A percentile compares a stretch with the other conserved stretches of the same genome.
phyloP scores from a whole-genome alignment of 2,329 filamentous ascomycete genomes.

The Cryoendolithus antarcticus region DNA sequence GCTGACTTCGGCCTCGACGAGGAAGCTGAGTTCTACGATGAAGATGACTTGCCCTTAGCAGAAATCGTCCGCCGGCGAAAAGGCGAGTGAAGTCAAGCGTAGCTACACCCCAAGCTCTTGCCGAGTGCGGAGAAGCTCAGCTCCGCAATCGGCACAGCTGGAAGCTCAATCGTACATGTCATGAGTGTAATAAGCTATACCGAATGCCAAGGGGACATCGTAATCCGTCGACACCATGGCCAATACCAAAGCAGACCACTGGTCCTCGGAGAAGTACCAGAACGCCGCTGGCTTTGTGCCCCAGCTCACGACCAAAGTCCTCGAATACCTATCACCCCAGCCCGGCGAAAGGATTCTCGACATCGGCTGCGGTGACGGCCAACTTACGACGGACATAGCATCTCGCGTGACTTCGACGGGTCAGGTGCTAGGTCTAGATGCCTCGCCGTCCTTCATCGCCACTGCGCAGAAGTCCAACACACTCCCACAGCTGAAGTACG shows the following conservation, averaged over 20 bases:
- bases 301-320: constrained; percentile 26
- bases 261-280: constrained; percentile 22
- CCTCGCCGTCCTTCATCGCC: constrained; percentile 28
- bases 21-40: constrained; percentile 54
- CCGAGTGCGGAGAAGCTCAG: constrained; percentile 1
- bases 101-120: background rate
- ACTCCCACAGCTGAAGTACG: constrained; percentile 16
- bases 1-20: constrained; percentile 72
- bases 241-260: constrained; percentile 16
- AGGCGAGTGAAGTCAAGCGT: background rate
- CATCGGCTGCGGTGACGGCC: constrained; percentile 29
- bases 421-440: constrained; percentile 27
- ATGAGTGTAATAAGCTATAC: too few species aligned
- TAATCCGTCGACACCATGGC: background rate
- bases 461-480: constrained; percentile 18
- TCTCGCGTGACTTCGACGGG: constrained; percentile 11
- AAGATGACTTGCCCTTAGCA: constrained; percentile 58
- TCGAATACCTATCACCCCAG: constrained; percentile 24
- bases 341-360: constrained; percentile 27
- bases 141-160: background rate
- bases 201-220: too few species aligned
- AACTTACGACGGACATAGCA: constrained; percentile 28
- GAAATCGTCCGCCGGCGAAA: constrained; percentile 51
- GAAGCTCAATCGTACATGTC: too few species aligned
- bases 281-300: constrained; percentile 30